phyloP scores from a whole-genome alignment of 345 rosid genomes.

The Citrus australasica region DNA sequence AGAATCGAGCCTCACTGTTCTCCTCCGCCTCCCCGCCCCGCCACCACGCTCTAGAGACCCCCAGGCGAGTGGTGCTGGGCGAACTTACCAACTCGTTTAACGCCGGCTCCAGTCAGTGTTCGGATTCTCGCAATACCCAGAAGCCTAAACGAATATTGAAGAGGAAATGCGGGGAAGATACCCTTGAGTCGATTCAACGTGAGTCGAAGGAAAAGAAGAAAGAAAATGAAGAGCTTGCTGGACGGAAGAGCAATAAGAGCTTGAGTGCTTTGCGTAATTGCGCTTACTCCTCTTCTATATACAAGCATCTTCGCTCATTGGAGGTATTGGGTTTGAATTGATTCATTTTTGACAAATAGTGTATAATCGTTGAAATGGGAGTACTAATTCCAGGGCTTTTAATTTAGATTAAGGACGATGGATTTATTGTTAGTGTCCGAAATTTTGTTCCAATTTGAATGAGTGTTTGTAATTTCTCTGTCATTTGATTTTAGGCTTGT shows the following conservation, averaged over 20 bases:
- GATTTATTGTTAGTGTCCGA: neutral
- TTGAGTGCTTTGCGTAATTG: slow-evolving; percentile 5
- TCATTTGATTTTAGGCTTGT: neutral
- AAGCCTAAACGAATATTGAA: slow-evolving; percentile 1
- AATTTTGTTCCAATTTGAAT: neutral
- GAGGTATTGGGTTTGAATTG: slow-evolving; percentile 22
- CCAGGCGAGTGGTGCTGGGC: slow-evolving; percentile 23
- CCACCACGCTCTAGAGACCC: slow-evolving; percentile 1
- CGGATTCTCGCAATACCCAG: slow-evolving; percentile 1
- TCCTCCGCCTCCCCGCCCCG: too few species aligned
- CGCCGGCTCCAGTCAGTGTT: neutral
- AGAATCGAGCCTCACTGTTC: neutral
- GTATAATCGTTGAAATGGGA: neutral
- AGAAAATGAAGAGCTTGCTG: neutral
- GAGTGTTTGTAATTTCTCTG: neutral
- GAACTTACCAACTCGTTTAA: slow-evolving; percentile 20
- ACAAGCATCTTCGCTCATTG: slow-evolving; percentile 23
- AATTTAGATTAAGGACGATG: neutral
- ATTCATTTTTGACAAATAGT: neutral
- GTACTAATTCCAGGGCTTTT: neutral
- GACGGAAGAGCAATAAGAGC: slow-evolving; percentile 1
- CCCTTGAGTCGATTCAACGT: neutral
- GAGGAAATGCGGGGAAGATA: neutral
- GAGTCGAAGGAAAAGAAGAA: neutral
- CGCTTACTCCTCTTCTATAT: slow-evolving; percentile 17